Percentiles rank a stretch among this genome's conserved stretches.
phyloP scores from a whole-genome alignment of 768 basidiomycete species.

The Leccinum obscurum region DNA sequence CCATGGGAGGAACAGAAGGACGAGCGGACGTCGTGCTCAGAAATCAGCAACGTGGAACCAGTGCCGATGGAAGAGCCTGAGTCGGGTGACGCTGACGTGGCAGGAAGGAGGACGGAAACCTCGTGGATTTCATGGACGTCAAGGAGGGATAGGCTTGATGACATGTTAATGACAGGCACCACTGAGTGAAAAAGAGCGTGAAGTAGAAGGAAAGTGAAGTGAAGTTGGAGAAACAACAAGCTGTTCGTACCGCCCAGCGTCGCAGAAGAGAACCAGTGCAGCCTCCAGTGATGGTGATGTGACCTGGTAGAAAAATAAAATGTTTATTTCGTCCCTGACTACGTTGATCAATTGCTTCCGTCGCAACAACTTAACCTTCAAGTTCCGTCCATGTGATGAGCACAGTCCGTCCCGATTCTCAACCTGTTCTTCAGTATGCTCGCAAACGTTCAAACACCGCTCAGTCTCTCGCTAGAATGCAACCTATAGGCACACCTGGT shows the following conservation, averaged over 20 bases:
- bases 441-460: conserved; percentile 75
- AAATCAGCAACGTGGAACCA: conserved; percentile 7
- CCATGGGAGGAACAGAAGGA: conserved; percentile 18
- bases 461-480: conserved; percentile 59
- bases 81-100: conserved; percentile 16
- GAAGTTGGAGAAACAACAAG: not conserved
- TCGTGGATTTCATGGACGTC: conserved; percentile 21
- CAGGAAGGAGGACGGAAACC: conserved; percentile 11
- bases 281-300: conserved; percentile 3
- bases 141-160: conserved; percentile 6
- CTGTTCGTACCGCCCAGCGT: conserved; percentile 17
- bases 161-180: conserved; percentile 11
- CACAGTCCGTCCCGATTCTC: conserved; percentile 53
- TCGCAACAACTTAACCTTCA: too few relatives aligned
- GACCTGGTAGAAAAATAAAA: not conserved
- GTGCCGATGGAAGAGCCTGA: conserved; percentile 18
- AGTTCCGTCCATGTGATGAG: conserved; percentile 42
- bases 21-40: conserved; percentile 15
- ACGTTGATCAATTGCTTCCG: conserved; percentile 7
- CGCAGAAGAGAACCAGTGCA: conserved; percentile 4
- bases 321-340: not conserved
- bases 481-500: conserved; percentile 25
- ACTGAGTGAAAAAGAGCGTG: conserved; percentile 22
- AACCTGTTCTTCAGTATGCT: conserved; percentile 44
- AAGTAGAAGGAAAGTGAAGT: conserved; percentile 22